Conservation (phyloP, 257 asterid genomes). For the Echium plantagineum region DNA sequence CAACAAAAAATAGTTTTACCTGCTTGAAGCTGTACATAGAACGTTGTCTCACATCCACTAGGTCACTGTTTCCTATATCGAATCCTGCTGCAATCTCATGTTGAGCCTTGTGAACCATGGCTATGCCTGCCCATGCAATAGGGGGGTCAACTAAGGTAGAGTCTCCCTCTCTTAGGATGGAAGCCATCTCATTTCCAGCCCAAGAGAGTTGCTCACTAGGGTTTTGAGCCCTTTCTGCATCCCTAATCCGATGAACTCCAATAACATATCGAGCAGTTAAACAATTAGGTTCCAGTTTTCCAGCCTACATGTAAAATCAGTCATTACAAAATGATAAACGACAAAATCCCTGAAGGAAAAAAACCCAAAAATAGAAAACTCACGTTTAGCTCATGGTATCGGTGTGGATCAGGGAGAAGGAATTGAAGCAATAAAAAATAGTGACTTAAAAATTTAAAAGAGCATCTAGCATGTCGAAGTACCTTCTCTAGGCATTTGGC, state of each 20-base stretch:
- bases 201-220: conserved; percentile 86
- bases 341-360: neutral
- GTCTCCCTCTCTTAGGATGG: conserved; percentile 87
- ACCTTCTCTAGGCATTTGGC: conserved; percentile 96
- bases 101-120: conserved; percentile 85
- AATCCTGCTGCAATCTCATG: conserved; percentile 92
- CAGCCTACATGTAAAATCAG: conserved; percentile 52
- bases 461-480: conserved; percentile 6
- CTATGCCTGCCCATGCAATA: conserved; percentile 94
- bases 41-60: conserved; percentile 69
- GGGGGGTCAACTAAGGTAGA: conserved; percentile 60
- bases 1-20: conserved; percentile 23
- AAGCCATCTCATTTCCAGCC: conserved; percentile 99
- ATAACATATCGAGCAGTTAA: conserved; percentile 87
- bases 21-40: conserved; percentile 83
- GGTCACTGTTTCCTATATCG: conserved; percentile 62
- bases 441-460: neutral
- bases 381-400: neutral
- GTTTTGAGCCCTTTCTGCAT: conserved; percentile 93
- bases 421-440: neutral
- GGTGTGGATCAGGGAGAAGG: neutral
- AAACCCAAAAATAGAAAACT: conserved; percentile 1
- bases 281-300: conserved; percentile 91
- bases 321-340: neutral
- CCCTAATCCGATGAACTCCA: conserved; percentile 84